A percentile compares a stretch with the other conserved stretches of the same genome.
Conservation (phyloP, 1,284 basidiomycete species). For the Cutaneotrichosporon sp. region DNA sequence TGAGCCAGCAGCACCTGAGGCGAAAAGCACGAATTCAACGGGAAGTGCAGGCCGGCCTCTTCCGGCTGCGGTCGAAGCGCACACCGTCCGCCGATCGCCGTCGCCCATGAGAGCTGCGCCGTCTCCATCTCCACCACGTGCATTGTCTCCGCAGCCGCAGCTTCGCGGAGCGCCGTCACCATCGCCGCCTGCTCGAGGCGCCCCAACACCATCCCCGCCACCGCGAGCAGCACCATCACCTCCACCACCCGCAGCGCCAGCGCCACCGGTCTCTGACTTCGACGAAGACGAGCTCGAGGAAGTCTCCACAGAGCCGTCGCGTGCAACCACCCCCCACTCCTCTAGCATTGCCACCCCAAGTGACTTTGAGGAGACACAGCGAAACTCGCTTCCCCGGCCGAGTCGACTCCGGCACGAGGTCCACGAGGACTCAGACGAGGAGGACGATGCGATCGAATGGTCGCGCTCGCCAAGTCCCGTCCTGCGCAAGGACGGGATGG, state of each 20-base stretch:
- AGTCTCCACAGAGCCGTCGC: background rate
- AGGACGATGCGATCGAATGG: conserved; percentile 43
- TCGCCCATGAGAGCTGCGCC: background rate
- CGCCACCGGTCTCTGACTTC: conserved; percentile 13
- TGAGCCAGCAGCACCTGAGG: background rate
- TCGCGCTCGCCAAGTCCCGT: conserved; percentile 47
- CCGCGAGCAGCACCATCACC: background rate
- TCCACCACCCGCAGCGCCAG: background rate
- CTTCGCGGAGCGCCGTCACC: background rate
- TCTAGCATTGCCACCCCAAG: background rate
- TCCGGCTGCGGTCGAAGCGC: background rate
- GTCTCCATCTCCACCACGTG: background rate
- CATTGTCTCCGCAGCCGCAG: background rate
- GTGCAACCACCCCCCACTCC: background rate
- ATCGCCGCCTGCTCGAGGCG: background rate
- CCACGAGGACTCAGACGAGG: conserved; percentile 32
- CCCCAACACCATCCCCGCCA: conserved; percentile 1
- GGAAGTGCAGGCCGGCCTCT: background rate
- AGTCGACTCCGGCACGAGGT: background rate
- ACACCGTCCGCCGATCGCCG: background rate
- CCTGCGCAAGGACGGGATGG: conserved; percentile 13
- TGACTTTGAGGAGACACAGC: background rate
- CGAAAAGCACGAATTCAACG: background rate
- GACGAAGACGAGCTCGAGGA: conserved; percentile 32
- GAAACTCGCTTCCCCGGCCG: background rate